Conservation (phyloP, 441 rosid genomes). For the Eruca vesicaria region DNA sequence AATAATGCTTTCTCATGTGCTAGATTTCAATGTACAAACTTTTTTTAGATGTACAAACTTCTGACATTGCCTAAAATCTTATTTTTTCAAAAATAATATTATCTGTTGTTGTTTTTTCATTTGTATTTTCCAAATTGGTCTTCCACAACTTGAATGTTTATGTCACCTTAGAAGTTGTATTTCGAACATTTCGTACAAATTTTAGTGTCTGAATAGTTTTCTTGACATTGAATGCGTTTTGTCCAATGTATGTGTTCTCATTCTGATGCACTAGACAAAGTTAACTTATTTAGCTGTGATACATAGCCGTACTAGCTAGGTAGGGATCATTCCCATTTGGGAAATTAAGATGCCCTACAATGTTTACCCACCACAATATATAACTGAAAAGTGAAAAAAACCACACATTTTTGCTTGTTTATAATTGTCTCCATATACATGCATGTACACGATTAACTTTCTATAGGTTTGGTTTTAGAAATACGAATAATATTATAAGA, state of each 20-base stretch:
- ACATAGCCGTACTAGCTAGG: constrained; percentile 1
- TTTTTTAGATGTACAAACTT: constrained; percentile 4
- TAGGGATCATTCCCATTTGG: too few relatives aligned
- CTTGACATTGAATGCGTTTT: neutral
- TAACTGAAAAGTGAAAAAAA: too few relatives aligned
- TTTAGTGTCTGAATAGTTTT: constrained; percentile 7
- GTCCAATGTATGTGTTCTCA: constrained; percentile 21
- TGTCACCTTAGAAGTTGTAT: constrained; percentile 26
- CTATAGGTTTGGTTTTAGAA: neutral
- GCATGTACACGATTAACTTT: neutral
- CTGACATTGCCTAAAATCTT: constrained; percentile 30
- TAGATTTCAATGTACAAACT: constrained; percentile 32
- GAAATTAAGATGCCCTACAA: constrained; percentile 23
- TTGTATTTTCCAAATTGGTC: constrained; percentile 6
- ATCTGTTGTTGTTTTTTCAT: constrained; percentile 19
- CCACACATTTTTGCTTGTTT: constrained; percentile 5
- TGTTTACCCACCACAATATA: constrained; percentile 10
- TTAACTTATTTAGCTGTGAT: constrained; percentile 22
- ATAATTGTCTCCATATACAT: constrained; percentile 10
- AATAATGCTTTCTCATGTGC: constrained; percentile 22
- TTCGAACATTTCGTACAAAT: constrained; percentile 10
- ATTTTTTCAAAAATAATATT: constrained; percentile 13
- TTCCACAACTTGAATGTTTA: constrained; percentile 31
- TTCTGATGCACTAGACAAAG: neutral
- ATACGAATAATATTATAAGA: neutral